Base-by-base conservation (phyloP, 228 moss, liverwort and hornwort genomes). In the Sphagnum magellanicum region DNA sequence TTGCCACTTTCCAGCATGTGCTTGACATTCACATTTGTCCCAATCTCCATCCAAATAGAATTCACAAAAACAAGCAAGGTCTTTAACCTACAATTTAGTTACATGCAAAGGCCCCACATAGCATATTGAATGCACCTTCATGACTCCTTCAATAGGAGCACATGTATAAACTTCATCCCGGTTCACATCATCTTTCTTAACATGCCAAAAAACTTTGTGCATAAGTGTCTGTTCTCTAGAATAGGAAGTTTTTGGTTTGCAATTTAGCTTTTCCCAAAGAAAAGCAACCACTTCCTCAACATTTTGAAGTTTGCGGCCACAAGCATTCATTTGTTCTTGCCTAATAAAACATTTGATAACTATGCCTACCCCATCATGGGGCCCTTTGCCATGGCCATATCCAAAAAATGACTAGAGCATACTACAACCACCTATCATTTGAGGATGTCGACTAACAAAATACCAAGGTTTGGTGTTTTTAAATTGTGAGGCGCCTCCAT, bases 391-490 rank as follows among this genome's bases (percentile, higher is more conserved):
- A 53, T 53, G 67, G 6, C 67, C 0, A 7, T 4, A 10, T 12
- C 67, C 67, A 52, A 67, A 50, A n/a, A 67, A 67, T 12, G 14
- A 12, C 67, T 52, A 67, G 5, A 67, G 8, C n/a, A 67, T 67
- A 5, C 16, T 12, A 17, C 67, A 67, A n/a, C 67, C 67, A 5
- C 52, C n/a, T 52, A 8, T 50, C 6, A 50, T 16, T 51, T 12
- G 51, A 8, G 67, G 50, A n/a, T 52, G 53, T 10, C 0, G 4
- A 16, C 51, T 52, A 12, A 67, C 67, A 68, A 68, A 68, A 48
- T 52, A 67, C 68, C 58, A 68, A 1, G 55, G 68, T n/a, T 68
- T 68, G 4, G 55, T 8, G 55, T 58, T 68, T 32, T 68, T 68
- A 58, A 59, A 68, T 47, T 70, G 65, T 0, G 66, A 4, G 6